phyloP scores from a whole-genome alignment of 2,329 filamentous ascomycete species.

The Nigrospora sphaerica region DNA sequence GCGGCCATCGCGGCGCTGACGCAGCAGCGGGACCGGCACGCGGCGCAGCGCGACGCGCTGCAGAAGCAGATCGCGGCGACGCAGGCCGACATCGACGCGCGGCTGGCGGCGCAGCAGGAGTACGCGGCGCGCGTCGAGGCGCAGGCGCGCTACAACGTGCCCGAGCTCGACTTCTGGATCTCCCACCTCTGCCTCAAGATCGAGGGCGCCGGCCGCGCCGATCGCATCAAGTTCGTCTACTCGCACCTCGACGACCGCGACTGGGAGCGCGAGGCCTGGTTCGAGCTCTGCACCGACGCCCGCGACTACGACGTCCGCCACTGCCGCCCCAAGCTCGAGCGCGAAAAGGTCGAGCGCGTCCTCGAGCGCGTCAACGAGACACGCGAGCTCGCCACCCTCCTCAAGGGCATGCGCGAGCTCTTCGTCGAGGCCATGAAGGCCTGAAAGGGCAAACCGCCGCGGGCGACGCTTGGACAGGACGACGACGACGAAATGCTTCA shows the following conservation, averaged over 20 bases:
- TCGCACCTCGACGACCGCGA: constrained; percentile 79
- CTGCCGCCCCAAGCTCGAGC: constrained; percentile 74
- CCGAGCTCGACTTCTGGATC: constrained; percentile 95
- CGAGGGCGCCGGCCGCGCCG: constrained; percentile 78
- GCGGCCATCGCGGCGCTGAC: constrained; percentile 50
- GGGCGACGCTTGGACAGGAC: too few relatives aligned
- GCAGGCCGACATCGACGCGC: constrained; percentile 62
- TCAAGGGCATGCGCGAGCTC: constrained; percentile 77
- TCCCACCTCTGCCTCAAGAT: constrained; percentile 82
- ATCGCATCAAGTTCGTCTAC: constrained; percentile 85
- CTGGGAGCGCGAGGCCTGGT: constrained; percentile 87
- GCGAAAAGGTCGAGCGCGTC: constrained; percentile 69
- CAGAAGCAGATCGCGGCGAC: constrained; percentile 58
- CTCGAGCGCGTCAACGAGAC: constrained; percentile 76
- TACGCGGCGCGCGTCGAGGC: constrained; percentile 70
- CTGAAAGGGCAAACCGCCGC: constrained; percentile 16
- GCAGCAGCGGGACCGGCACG: constrained; percentile 53
- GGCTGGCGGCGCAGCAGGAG: constrained; percentile 63
- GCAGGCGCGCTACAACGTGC: constrained; percentile 82
- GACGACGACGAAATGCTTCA: too few relatives aligned
- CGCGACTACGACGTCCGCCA: constrained; percentile 81
- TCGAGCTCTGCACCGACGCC: constrained; percentile 76
- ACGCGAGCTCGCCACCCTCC: constrained; percentile 61
- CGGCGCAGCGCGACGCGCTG: constrained; percentile 48
- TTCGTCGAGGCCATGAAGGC: constrained; percentile 62